Base-by-base conservation (phyloP, 2,329 filamentous ascomycete genomes). In the Orbilia brochopaga region DNA sequence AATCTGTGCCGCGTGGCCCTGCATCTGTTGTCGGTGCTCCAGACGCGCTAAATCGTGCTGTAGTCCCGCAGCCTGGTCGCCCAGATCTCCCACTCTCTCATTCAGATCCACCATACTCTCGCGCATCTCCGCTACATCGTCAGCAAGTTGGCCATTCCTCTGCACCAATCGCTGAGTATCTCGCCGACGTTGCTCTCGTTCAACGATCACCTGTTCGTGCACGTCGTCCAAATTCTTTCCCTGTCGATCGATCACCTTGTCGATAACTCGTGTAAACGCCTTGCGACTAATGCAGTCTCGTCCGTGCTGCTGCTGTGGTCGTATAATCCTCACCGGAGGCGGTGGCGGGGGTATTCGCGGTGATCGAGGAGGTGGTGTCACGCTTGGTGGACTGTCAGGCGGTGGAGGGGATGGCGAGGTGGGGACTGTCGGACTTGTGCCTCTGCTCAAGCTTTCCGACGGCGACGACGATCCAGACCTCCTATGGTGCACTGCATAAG, bases 401-500 rank as follows among this genome's bases (percentile, higher is more conserved):
- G 15, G 35, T 19, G 7, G 30, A 52, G 17, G 15, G 7, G 10
- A 23, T 17, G 2, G n/a, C 51, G 59, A n/a, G 1, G 42, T 24
- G 30, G 60, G 35, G 8, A 58, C 50, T 10, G 24, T 54, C 32
- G 65, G 52, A 37, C 64, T 52, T 44, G 64, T 40, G 13, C 44
- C 17, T 5, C 10, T 30, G 32, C 64, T 69, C 21, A 27, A 51
- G 35, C 44, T 37, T 15, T 24, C 57, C 7, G 53, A 69, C n/a
- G 56, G 56, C 10, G 55, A 48, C n/a, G 21, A 2, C 23, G 24
- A n/a, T 19, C 13, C n/a, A 61, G 51, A 19, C 8, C 27, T 32
- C 8, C 27, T 32, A 8, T 32, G 8, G 27, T 32, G 27, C 27
- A 32, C 27, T 8, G 4, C 27, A 8, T 8, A 3, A 8, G 3